These are phyloP conservation scores for Mycena vulgaris DNA, from an alignment of 768 basidiomycete genomes.

Conservation along the genomic window DNA sequence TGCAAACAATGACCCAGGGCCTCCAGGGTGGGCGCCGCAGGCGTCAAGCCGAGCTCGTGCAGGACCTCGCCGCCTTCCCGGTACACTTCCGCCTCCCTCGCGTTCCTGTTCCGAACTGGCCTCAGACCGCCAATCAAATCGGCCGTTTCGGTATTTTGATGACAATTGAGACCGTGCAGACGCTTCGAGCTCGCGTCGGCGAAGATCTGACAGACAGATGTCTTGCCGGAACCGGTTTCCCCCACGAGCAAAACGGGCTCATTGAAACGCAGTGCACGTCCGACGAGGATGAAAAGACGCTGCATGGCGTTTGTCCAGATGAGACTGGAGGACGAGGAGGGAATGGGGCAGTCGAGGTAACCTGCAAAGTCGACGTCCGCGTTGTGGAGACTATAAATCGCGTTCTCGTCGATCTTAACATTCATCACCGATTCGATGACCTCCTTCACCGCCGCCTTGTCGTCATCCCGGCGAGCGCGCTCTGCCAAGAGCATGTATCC, in stretches of 20 bases:
- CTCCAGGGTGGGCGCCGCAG: conserved; percentile 42
- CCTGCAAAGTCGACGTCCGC: conserved; percentile 55
- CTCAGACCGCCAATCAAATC: conserved; percentile 96
- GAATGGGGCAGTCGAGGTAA: conserved; percentile 72
- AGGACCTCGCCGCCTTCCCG: conserved; percentile 61
- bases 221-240: conserved; percentile 98
- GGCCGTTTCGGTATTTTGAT: conserved; percentile 98
- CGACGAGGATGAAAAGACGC: conserved; percentile 86
- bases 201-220: conserved; percentile 94
- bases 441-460: conserved; percentile 91
- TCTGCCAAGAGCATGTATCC: conserved; percentile 99
- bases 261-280: conserved; percentile 89
- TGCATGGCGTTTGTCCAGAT: conserved; percentile 97
- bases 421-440: conserved; percentile 93
- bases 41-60: conserved; percentile 55
- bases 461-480: conserved; percentile 86
- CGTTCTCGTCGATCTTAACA: conserved; percentile 81
- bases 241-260: conserved; percentile 97
- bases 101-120: conserved; percentile 84
- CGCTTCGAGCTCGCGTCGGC: conserved; percentile 74
- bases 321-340: conserved; percentile 61
- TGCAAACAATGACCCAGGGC: conserved; percentile 47
- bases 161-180: conserved; percentile 90
- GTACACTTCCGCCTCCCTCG: conserved; percentile 65
- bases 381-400: conserved; percentile 74